Conservation (phyloP, 352 stramenopile genomes). For the Pythium graminicola region DNA sequence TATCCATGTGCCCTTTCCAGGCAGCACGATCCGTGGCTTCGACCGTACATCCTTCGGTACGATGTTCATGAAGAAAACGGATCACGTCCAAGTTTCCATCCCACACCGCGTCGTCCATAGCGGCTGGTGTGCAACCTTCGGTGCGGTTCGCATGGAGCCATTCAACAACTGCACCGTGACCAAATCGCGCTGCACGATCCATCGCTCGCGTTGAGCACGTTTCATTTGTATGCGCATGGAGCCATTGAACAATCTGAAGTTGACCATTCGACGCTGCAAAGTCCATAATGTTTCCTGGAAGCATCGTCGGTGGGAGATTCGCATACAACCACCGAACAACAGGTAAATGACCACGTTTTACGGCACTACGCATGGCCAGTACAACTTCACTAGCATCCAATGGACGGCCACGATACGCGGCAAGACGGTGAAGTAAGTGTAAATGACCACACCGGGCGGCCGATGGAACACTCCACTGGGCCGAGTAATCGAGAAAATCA, state of each 20-base stretch:
- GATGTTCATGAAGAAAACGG: conserved; percentile 53
- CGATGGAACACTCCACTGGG: conserved; percentile 49
- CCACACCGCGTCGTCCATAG: conserved; percentile 65
- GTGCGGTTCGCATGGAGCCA: conserved; percentile 61
- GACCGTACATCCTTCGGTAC: conserved; percentile 57
- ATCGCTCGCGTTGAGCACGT: conserved; percentile 71
- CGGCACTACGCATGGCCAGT: conserved; percentile 59
- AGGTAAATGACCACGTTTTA: conserved; percentile 54
- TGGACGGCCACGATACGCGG: conserved; percentile 23
- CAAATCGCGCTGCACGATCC: conserved; percentile 68
- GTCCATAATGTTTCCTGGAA: conserved; percentile 73
- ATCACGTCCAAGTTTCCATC: conserved; percentile 63
- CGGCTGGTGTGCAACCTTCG: conserved; percentile 64
- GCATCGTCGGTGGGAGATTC: conserved; percentile 44
- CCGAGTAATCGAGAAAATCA: conserved; percentile 49
- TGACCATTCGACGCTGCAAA: conserved; percentile 65
- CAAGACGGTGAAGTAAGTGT: conserved; percentile 46
- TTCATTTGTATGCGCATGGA: conserved; percentile 58
- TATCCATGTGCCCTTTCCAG: conserved; percentile 59
- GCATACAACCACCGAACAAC: conserved; percentile 59
- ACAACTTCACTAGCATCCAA: conserved; percentile 52
- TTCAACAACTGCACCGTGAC: conserved; percentile 54
- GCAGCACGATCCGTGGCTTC: conserved; percentile 63
- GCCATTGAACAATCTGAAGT: conserved; percentile 63
- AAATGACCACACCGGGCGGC: conserved; percentile 48